Evolutionary conservation across 2,329 filamentous ascomycete genomes (phyloP).

Genomic region (Cercospora zeae-maydis): DNA sequence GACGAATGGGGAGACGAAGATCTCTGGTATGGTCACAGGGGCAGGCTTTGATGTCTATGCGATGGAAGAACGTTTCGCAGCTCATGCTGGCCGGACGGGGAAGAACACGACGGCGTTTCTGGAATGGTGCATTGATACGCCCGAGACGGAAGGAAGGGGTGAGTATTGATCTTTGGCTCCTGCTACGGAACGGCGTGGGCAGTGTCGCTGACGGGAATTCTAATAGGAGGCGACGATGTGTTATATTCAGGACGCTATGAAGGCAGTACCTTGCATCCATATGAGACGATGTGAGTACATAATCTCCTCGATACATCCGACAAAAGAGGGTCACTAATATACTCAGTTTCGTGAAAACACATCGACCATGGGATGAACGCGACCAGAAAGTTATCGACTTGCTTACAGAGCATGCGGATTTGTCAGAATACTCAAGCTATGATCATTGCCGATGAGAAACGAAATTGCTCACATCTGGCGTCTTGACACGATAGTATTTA

Average conservation of each 20-base stretch:
- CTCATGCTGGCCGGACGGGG: conserved; percentile 13
- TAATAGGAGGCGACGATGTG: conserved; percentile 9
- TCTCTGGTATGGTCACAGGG: conserved; percentile 8
- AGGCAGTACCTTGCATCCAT: conserved; percentile 16
- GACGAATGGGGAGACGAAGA: conserved; percentile 12
- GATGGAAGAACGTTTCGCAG: conserved; percentile 17
- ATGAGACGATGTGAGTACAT: conserved; percentile 21
- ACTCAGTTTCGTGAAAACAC: conserved; percentile 20
- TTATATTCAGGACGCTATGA: conserved; percentile 13
- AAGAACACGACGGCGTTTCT: conserved; percentile 17
- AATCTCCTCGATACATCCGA: too few relatives aligned
- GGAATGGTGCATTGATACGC: conserved; percentile 19
- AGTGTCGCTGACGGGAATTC: neutral
- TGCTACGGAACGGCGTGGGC: neutral
- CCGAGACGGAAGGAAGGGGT: neutral
- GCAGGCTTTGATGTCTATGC: conserved; percentile 17
- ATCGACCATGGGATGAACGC: conserved; percentile 17
- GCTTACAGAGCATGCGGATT: conserved; percentile 18
- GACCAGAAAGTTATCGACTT: conserved; percentile 17
- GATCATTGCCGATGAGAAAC: conserved; percentile 3
- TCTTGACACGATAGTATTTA: neutral
- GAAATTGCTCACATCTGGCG: too few relatives aligned
- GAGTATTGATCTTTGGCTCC: neutral
- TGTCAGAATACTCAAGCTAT: conserved; percentile 20
- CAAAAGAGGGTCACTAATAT: neutral